Percentiles rank a stretch among this genome's conserved stretches.
These are phyloP conservation scores for Colletotrichum kahawae DNA, from an alignment of 2,329 filamentous ascomycete genomes.

Conservation along the genomic window DNA sequence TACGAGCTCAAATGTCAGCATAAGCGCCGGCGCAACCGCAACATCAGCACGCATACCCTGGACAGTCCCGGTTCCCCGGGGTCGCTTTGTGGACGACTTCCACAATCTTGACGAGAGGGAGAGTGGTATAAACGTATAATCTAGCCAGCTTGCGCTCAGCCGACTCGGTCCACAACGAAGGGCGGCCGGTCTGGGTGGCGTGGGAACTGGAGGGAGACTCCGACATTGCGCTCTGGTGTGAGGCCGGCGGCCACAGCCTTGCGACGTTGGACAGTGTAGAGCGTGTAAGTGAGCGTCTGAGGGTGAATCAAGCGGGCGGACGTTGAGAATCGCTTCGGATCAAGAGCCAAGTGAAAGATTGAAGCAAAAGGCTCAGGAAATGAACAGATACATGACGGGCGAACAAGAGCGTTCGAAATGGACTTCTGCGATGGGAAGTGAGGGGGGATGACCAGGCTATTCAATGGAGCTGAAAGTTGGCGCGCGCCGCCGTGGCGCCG, in stretches of 20 bases:
- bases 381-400: background rate
- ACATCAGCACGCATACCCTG: constrained; percentile 7
- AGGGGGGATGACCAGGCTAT: constrained; percentile 17
- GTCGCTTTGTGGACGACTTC: constrained; percentile 47
- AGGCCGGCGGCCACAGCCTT: constrained; percentile 16
- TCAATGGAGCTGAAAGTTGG: constrained; percentile 12
- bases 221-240: constrained; percentile 6
- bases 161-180: constrained; percentile 60
- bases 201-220: constrained; percentile 33
- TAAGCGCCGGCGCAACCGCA: background rate
- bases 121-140: constrained; percentile 61
- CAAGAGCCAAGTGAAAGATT: background rate
- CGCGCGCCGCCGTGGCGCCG: background rate
- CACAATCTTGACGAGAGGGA: constrained; percentile 56
- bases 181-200: constrained; percentile 49
- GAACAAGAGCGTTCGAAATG: background rate
- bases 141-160: constrained; percentile 58
- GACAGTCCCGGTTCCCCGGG: constrained; percentile 24
- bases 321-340: background rate
- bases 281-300: constrained; percentile 2
- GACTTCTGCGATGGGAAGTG: background rate
- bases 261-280: background rate
- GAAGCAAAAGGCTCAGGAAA: background rate
- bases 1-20: constrained; percentile 30
- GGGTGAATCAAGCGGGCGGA: background rate